A percentile compares a stretch with the other conserved stretches of the same genome.
Conservation (phyloP, 441 rosid genomes). For the Arabidopsis lyrata region DNA sequence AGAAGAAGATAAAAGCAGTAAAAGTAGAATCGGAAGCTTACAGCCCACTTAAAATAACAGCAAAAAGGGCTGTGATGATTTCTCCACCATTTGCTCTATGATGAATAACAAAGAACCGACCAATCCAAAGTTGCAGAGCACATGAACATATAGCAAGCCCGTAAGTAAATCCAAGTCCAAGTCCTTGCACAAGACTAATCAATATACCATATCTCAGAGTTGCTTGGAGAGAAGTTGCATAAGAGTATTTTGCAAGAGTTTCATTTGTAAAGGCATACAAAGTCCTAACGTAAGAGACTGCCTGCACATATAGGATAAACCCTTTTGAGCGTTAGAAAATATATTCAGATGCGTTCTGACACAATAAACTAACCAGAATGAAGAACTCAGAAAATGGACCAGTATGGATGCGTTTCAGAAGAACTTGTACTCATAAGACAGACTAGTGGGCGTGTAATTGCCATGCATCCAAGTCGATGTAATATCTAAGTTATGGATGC, state of each 20-base stretch:
- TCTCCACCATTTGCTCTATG: constrained; percentile 90
- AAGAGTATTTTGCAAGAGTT: constrained; percentile 96
- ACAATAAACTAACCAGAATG: constrained; percentile 29
- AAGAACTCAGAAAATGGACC: constrained; percentile 17
- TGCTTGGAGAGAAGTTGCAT: constrained; percentile 98
- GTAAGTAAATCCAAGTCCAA: constrained; percentile 99
- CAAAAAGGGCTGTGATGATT: constrained; percentile 91
- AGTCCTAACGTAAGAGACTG: constrained; percentile 87
- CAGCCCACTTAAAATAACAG: constrained; percentile 99
- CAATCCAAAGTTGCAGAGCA: constrained; percentile 99
- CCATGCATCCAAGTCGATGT: constrained; percentile 26
- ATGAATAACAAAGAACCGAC: constrained; percentile 78
- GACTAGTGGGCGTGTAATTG: constrained; percentile 8
- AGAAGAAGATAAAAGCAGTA: constrained; percentile 19
- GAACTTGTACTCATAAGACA: constrained; percentile 20
- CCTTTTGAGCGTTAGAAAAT: constrained; percentile 20
- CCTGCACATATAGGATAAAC: constrained; percentile 64
- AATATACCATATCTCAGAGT: constrained; percentile 96
- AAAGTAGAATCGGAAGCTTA: constrained; percentile 58
- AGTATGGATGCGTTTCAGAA: constrained; percentile 22
- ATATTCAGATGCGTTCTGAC: not conserved
- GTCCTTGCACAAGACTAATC: constrained; percentile 99
- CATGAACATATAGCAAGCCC: constrained; percentile 99
- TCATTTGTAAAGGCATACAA: constrained; percentile 98
- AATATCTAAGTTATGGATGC: constrained; percentile 13